These are phyloP conservation scores for Myxozyma melibiosi DNA, from an alignment of 805 yeast species.

Conservation along the genomic window DNA sequence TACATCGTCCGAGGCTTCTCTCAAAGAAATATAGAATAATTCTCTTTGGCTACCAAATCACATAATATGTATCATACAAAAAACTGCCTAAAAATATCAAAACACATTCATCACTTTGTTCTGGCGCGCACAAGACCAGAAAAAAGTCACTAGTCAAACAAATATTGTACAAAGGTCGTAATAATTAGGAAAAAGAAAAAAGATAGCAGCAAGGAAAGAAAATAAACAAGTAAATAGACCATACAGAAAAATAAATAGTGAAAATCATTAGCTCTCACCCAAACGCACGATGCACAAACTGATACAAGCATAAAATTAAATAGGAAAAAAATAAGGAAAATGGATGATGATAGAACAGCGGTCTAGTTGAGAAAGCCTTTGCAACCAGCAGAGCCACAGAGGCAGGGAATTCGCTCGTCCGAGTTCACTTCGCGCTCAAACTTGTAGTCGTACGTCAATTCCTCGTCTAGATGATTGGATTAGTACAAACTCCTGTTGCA, in stretches of 20 bases:
- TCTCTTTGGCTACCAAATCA: no score
- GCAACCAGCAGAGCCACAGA: conserved; percentile 94
- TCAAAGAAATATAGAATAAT: no score
- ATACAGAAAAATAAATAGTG: neutral
- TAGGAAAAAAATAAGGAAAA: neutral
- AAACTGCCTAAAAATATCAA: no score
- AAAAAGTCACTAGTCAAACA: neutral
- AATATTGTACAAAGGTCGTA: neutral
- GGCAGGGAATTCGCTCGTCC: conserved; percentile 54
- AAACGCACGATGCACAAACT: neutral
- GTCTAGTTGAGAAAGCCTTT: conserved; percentile 80
- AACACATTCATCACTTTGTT: no score
- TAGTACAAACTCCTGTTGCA: neutral
- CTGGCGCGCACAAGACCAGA: no score
- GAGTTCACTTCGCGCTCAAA: conserved; percentile 62
- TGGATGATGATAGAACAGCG: neutral
- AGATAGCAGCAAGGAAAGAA: neutral
- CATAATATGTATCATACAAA: no score
- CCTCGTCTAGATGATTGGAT: conserved; percentile 47
- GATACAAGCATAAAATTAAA: neutral
- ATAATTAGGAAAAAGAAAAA: neutral
- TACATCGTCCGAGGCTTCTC: no score
- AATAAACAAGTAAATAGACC: neutral
- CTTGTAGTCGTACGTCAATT: conserved; percentile 92
- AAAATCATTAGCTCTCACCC: neutral